phyloP scores from a whole-genome alignment of 2,329 filamentous ascomycete species.

The Phoma herbarum region DNA sequence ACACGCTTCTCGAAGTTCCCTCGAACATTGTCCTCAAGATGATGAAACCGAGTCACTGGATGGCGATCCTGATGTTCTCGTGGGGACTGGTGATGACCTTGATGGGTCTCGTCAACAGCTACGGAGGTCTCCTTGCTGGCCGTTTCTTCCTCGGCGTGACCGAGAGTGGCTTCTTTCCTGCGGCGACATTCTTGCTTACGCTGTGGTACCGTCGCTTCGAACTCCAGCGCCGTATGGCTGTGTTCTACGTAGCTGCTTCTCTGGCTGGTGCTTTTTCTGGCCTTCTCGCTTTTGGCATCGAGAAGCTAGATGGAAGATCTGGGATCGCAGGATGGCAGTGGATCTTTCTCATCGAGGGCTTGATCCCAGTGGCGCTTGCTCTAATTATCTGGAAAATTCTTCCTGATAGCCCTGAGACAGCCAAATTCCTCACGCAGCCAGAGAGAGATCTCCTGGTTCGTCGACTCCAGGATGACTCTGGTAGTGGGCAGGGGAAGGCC shows the following conservation, averaged over 20 bases:
- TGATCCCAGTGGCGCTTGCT: conserved; percentile 50
- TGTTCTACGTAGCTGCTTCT: conserved; percentile 48
- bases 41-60: conserved; percentile 53
- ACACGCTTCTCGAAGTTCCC: conserved; percentile 50
- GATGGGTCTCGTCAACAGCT: conserved; percentile 59
- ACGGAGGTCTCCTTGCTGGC: conserved; percentile 58
- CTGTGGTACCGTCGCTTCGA: conserved; percentile 50
- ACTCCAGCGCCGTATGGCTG: conserved; percentile 47
- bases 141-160: conserved; percentile 55
- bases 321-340: conserved; percentile 47
- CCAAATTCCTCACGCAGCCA: conserved; percentile 47
- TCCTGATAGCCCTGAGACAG: conserved; percentile 59
- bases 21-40: conserved; percentile 55
- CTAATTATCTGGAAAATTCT: conserved; percentile 62
- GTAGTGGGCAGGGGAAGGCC: conserved; percentile 53
- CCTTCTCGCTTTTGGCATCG: conserved; percentile 47
- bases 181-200: conserved; percentile 61
- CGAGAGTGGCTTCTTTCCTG: conserved; percentile 68
- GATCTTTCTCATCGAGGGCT: conserved; percentile 42
- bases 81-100: conserved; percentile 55
- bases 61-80: conserved; percentile 50
- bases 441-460: conserved; percentile 47
- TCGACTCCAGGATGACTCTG: conserved; percentile 55
- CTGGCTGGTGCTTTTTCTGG: conserved; percentile 49
- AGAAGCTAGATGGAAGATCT: conserved; percentile 42